Evolutionary conservation across 139 green algal genomes (phyloP).

Genomic region (Penium margaritaceum): DNA sequence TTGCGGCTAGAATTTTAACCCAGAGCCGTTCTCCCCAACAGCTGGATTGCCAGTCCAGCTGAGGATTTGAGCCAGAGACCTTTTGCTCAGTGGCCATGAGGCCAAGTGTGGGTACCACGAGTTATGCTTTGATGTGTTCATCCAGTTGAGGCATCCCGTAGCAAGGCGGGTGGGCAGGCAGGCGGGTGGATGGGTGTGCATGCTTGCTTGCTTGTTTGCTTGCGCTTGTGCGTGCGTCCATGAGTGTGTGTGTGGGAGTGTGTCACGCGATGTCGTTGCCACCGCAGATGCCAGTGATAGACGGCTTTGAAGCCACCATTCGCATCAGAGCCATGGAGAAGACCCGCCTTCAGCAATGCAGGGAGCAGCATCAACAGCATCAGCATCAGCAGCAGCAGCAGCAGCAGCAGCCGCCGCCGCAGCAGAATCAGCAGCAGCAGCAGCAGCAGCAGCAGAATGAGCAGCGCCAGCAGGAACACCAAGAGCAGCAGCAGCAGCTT

Average conservation of each 20-base stretch:
- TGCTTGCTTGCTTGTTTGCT: background rate
- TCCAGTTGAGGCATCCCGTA: background rate
- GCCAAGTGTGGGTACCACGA: background rate
- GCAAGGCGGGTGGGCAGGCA: background rate
- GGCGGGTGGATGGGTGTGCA: background rate
- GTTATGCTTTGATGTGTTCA: background rate
- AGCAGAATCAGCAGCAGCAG: too few relatives aligned
- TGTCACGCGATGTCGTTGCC: background rate
- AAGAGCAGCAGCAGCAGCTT: too few relatives aligned
- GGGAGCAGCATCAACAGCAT: too few relatives aligned
- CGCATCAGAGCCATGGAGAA: slow-evolving; percentile 25
- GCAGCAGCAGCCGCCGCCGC: too few relatives aligned
- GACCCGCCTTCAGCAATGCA: too few relatives aligned
- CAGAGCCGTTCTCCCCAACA: too few relatives aligned
- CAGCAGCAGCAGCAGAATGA: too few relatives aligned
- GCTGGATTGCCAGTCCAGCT: too few relatives aligned
- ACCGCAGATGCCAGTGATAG: background rate
- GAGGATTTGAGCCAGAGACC: too few relatives aligned
- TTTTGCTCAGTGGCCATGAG: background rate
- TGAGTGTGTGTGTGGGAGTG: background rate
- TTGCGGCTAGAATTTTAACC: too few relatives aligned
- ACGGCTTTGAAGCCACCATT: slow-evolving; percentile 28
- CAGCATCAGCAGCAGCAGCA: too few relatives aligned
- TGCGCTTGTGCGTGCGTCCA: background rate
- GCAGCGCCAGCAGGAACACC: too few relatives aligned